Percentiles rank a stretch among this genome's conserved stretches.
These are phyloP conservation scores for Solanum dulcamara DNA, from an alignment of 257 asterid species.

Conservation along the genomic window DNA sequence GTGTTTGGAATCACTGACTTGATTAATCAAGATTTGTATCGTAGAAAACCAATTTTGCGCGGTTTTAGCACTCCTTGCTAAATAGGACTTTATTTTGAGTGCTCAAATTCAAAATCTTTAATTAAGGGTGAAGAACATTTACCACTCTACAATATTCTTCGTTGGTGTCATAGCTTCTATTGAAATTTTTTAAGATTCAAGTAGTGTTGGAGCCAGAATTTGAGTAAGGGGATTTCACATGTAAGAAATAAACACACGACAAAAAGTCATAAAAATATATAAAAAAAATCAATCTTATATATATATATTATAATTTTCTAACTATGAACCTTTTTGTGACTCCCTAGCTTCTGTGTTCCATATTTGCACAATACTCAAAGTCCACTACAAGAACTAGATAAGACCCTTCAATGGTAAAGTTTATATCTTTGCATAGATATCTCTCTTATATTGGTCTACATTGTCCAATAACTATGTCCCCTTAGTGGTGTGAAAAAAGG, in stretches of 20 bases:
- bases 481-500: neutral
- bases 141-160: neutral
- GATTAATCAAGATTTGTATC: neutral
- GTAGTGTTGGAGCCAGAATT: neutral
- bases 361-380: neutral
- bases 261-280: neutral
- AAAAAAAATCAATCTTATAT: neutral
- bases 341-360: neutral
- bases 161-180: neutral
- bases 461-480: neutral
- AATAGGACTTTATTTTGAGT: neutral
- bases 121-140: neutral
- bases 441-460: neutral
- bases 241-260: neutral
- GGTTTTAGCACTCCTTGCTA: too few species aligned
- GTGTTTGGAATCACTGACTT: fast-evolving
- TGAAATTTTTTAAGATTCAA: neutral
- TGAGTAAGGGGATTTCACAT: neutral
- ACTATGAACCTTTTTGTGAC: neutral
- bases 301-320: too few species aligned
- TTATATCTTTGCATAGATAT: neutral
- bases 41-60: too few species aligned
- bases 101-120: neutral
- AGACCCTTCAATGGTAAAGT: neutral
- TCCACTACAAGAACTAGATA: neutral